A percentile compares a stretch with the other conserved stretches of the same genome.
These are phyloP conservation scores for Eucalyptus sp. DNA, from an alignment of 345 rosid genomes.

Conservation along the genomic window DNA sequence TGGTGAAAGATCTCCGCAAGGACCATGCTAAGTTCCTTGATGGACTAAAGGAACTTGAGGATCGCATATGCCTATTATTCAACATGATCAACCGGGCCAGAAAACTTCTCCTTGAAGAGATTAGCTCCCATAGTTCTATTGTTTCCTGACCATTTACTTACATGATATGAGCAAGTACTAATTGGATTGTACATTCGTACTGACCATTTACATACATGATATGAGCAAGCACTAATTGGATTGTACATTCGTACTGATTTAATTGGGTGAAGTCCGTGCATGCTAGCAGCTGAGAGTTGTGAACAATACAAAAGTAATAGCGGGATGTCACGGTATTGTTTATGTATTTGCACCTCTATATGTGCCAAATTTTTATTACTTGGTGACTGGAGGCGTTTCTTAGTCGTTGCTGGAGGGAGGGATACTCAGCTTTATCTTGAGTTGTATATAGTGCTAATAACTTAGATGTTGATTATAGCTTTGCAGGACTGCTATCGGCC, in stretches of 20 bases:
- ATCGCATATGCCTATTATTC: slow-evolving; percentile 58
- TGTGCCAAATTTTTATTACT: neutral
- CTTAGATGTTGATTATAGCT: neutral
- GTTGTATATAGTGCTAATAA: neutral
- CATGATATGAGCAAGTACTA: too few species aligned
- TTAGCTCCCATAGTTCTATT: too few species aligned
- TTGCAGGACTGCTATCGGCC: neutral
- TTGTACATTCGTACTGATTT: neutral
- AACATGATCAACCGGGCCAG: slow-evolving; percentile 49
- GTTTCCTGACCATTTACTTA: too few species aligned
- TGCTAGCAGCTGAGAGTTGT: neutral
- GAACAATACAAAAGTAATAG: neutral
- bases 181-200: too few species aligned
- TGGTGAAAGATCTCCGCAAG: slow-evolving; percentile 42
- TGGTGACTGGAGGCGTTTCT: neutral
- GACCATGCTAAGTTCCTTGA: slow-evolving; percentile 20
- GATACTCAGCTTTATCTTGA: neutral
- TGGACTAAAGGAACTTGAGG: slow-evolving; percentile 49
- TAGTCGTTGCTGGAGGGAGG: neutral
- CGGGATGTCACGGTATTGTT: neutral
- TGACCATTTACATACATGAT: too few species aligned
- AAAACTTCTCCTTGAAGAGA: too few species aligned
- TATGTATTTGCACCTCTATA: neutral
- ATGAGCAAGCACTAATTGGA: neutral
- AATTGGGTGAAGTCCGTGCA: neutral